phyloP scores from a whole-genome alignment of 164 flowering plant genomes.

The Protea cynaroides region DNA sequence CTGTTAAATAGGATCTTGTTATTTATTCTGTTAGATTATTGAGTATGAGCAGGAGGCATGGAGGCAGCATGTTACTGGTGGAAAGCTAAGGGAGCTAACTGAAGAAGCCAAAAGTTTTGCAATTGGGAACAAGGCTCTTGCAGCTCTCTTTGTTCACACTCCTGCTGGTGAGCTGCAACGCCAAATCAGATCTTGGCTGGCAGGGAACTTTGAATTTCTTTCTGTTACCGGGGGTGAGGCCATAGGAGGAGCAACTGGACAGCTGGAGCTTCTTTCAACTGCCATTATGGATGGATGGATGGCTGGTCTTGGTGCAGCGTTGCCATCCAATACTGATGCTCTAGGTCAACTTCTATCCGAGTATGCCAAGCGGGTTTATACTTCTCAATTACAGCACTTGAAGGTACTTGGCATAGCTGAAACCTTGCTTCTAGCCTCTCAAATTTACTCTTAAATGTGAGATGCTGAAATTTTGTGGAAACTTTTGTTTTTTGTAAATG shows the following conservation, averaged over 20 bases:
- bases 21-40: conserved; percentile 4
- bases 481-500: too few species aligned
- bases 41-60: conserved; percentile 55
- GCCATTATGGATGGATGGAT: conserved; percentile 99
- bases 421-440: conserved; percentile 1
- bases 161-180: conserved; percentile 99
- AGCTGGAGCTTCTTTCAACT: conserved; percentile 93
- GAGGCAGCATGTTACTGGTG: conserved; percentile 96
- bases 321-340: conserved; percentile 91
- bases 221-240: conserved; percentile 81
- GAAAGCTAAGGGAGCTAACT: conserved; percentile 91
- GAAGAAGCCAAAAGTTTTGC: conserved; percentile 97
- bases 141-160: conserved; percentile 97
- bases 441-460: background rate
- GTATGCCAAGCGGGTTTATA: conserved; percentile 87
- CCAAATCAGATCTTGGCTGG: conserved; percentile 95
- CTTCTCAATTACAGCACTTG: conserved; percentile 88
- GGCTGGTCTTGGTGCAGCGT: conserved; percentile 98
- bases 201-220: conserved; percentile 89
- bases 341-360: conserved; percentile 89
- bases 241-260: conserved; percentile 71
- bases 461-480: background rate
- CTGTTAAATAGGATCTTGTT: too few species aligned
- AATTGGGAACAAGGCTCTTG: conserved; percentile 86
- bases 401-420: conserved; percentile 43